Percentiles rank a stretch among this genome's conserved stretches.
These are phyloP conservation scores for Schoenoplectus triqueter DNA, from an alignment of 202 grass and related monocot species.

Conservation along the genomic window DNA sequence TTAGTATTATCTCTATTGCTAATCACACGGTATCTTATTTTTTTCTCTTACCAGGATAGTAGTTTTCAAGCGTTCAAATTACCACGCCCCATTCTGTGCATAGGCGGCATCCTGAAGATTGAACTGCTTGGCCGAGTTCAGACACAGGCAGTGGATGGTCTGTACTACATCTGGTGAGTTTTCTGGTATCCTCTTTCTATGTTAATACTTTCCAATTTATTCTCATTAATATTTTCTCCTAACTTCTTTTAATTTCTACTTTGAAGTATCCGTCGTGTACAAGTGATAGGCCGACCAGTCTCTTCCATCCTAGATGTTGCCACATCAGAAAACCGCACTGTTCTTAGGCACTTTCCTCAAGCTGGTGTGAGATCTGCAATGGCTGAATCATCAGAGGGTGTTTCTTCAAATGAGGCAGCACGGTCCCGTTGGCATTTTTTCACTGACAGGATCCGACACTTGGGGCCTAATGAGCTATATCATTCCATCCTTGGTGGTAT, in stretches of 20 bases:
- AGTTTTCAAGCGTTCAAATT: constrained; percentile 79
- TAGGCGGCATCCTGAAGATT: constrained; percentile 86
- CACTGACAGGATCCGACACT: constrained; percentile 48
- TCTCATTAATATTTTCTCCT: not conserved
- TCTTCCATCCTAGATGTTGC: constrained; percentile 57
- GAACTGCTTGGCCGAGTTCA: constrained; percentile 80
- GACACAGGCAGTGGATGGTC: constrained; percentile 62
- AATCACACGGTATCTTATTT: constrained; percentile 41
- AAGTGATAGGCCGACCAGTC: constrained; percentile 68
- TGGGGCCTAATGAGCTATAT: constrained; percentile 47
- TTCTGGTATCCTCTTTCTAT: not conserved
- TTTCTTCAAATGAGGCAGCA: constrained; percentile 20
- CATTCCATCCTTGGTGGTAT: constrained; percentile 44
- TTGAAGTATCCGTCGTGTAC: constrained; percentile 66
- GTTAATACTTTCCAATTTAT: constrained; percentile 22
- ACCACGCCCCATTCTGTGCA: constrained; percentile 67
- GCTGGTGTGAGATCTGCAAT: not conserved
- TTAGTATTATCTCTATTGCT: not conserved
- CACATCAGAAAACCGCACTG: constrained; percentile 34
- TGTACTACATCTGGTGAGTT: constrained; percentile 93
- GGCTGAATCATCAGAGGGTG: not conserved
- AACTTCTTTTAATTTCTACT: constrained; percentile 32
- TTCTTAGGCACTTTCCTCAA: constrained; percentile 60
- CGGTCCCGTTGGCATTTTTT: constrained; percentile 52
- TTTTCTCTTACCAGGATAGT: constrained; percentile 59